Base-by-base conservation (phyloP, 768 basidiomycete species). In the Dioszegia crocea region DNA sequence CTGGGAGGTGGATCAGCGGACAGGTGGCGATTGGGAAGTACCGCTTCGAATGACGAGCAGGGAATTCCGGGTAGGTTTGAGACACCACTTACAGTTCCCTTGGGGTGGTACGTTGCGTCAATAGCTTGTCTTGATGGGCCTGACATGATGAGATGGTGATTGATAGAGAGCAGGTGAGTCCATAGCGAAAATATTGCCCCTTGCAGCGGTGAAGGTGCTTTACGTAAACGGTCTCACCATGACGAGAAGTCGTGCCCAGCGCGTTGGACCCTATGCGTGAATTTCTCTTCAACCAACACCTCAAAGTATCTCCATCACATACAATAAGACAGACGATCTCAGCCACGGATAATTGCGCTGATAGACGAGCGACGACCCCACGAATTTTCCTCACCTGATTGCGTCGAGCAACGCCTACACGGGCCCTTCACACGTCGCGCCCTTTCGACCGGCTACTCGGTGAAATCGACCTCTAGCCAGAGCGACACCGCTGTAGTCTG, bases 1-100 rank as follows among this genome's bases (percentile, higher is more conserved):
- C 88, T 91, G 67, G 24, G 43, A n/a, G 47, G 24, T 16, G 14
- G 4, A 56, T 30, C 43, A 47, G 40, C 33, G 29, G 3, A 19
- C 4, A 21, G 21, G 14, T 39, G 3, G 6, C 23, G n/a, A 12
- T 33, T 33, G 8, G 8, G 33, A 6, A 33, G 33, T 33, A 6
- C 33, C 33, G n/a, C n/a, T n/a, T n/a, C n/a, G n/a, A 31, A 30
- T n/a, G 5, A 14, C 11, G 33, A 39, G 33, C 23, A n/a, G n/a
- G 33, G n/a, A 33, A 26, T 23, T 26, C 21, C 26, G 24, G 24
- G 16, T 27, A 27, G n/a, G n/a, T 11, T 4, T 4, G 33, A 51
- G n/a, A 19, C 31, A 19, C 3, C 6, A 30, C 66, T 57, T 40
- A 68, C 66, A 48, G 55, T 54, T 57, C 66, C 61, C 26, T 62